Evolutionary conservation across 2,329 filamentous ascomycete genomes (phyloP).

Genomic region (Byssothecium circinans): DNA sequence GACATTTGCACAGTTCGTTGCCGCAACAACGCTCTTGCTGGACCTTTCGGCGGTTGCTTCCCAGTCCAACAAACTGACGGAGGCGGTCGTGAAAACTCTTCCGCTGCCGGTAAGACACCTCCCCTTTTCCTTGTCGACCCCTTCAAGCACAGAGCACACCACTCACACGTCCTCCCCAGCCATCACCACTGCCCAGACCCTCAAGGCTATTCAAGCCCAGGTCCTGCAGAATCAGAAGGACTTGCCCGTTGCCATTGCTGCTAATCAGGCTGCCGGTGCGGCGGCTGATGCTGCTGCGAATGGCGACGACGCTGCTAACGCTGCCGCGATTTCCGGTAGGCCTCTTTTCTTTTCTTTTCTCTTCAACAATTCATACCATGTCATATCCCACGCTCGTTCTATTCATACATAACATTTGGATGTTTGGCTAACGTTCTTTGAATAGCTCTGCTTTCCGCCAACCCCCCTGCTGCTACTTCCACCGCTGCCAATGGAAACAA

Average conservation of each 20-base stretch:
- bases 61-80: conserved; percentile 59
- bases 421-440: conserved; percentile 1
- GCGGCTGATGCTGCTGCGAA: conserved; percentile 8
- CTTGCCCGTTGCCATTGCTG: conserved; percentile 51
- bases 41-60: conserved; percentile 65
- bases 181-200: conserved; percentile 52
- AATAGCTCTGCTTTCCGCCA: conserved; percentile 10
- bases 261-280: conserved; percentile 50
- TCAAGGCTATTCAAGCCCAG: conserved; percentile 53
- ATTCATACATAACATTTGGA: neutral
- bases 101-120: conserved; percentile 30
- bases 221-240: conserved; percentile 56
- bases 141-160: conserved; percentile 1
- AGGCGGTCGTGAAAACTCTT: conserved; percentile 28
- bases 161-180: conserved; percentile 30
- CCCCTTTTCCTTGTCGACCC: conserved; percentile 1
- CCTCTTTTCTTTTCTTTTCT: neutral
- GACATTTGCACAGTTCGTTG: conserved; percentile 66
- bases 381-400: neutral
- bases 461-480: conserved; percentile 3
- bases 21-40: conserved; percentile 61
- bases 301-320: conserved; percentile 35
- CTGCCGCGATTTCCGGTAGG: conserved; percentile 46
- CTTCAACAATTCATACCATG: too few relatives aligned
- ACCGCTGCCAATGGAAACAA: conserved; percentile 11